These are phyloP conservation scores for Aspergillus sp. DNA, from an alignment of 2,329 filamentous ascomycete species.

Conservation along the genomic window DNA sequence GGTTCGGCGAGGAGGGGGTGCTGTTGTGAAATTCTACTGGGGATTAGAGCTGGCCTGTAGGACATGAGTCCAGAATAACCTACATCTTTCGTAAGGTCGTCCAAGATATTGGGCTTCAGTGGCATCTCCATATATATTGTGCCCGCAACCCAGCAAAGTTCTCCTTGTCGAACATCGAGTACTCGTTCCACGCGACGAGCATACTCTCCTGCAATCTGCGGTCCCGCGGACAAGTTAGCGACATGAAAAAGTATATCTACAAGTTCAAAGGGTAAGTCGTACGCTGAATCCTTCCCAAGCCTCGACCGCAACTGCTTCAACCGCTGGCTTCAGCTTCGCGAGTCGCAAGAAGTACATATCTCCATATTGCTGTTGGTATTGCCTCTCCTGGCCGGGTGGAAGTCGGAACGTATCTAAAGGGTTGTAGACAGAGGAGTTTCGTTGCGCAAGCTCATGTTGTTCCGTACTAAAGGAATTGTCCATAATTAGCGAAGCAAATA, in stretches of 20 bases:
- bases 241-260: too few species aligned
- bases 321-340: constrained; percentile 78
- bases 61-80: constrained; percentile 26
- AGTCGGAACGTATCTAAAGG: constrained; percentile 74
- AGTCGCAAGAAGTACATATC: constrained; percentile 97
- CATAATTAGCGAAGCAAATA: neutral
- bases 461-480: constrained; percentile 28
- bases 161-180: constrained; percentile 90
- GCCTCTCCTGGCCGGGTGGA: constrained; percentile 59
- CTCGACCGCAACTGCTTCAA: constrained; percentile 70
- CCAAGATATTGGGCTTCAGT: constrained; percentile 91
- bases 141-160: constrained; percentile 91
- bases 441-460: constrained; percentile 48
- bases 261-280: constrained; percentile 17
- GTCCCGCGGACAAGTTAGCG: neutral
- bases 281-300: constrained; percentile 74
- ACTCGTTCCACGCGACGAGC: constrained; percentile 81
- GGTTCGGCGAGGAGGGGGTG: constrained; percentile 72
- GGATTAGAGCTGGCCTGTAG: constrained; percentile 11
- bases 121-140: constrained; percentile 98
- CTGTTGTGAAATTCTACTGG: constrained; percentile 78
- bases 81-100: constrained; percentile 92
- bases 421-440: constrained; percentile 64
- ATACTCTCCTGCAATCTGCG: constrained; percentile 69
- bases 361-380: constrained; percentile 92